Evolutionary conservation across 345 rosid genomes (phyloP), one percentile per base, ranked within the genome.

Genomic region (Salix caprea): DNA sequence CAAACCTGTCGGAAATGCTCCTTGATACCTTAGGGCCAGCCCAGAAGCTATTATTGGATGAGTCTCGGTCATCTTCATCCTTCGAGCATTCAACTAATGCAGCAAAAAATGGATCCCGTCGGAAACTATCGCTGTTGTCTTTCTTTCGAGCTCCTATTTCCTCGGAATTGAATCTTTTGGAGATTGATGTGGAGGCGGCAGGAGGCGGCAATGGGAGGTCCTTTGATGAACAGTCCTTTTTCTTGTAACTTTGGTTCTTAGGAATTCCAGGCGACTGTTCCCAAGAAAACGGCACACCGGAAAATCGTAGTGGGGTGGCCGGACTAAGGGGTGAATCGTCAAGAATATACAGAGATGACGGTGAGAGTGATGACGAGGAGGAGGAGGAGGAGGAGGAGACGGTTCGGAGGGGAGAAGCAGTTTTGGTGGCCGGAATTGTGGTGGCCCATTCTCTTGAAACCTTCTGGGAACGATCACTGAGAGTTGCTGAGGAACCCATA

Each of bases 271-370:
- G 99, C 14, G 88, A 79, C 4, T 88, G 86, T 67, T 95, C 99
- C 99, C 99, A 95, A 0, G 99, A 95, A 78, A 95, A 95, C 4
- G 99, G 99, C 16, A 91, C 88, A 5, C 97, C 98, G n/a, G 86
- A 82, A 60, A 86, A 77, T 24, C 87, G 83, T 42, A 86, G 87
- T 4, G 97, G 90, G 46, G 88, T 88, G 26, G 91, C 85, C 18
- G 95, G 92, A 62, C 88, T 78, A 13, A 81, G 75, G 12, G 90
- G 92, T 6, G 92, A 82, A 1, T 87, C 91, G 0, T 89, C 89
- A 60, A 76, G 76, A 46, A 86, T 82, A 28, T 61, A n/a, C 21
- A 77, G 82, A 6, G 86, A 90, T 1, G 88, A 84, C 10, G 88
- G 83, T 0, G 85, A 86, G 21, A 81, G 19, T 7, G 87, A 80